Evolutionary conservation across 192 early-diverging fungal genomes (phyloP), one percentile per base, ranked within the genome.

Genomic region (Entomortierella lignicola): DNA sequence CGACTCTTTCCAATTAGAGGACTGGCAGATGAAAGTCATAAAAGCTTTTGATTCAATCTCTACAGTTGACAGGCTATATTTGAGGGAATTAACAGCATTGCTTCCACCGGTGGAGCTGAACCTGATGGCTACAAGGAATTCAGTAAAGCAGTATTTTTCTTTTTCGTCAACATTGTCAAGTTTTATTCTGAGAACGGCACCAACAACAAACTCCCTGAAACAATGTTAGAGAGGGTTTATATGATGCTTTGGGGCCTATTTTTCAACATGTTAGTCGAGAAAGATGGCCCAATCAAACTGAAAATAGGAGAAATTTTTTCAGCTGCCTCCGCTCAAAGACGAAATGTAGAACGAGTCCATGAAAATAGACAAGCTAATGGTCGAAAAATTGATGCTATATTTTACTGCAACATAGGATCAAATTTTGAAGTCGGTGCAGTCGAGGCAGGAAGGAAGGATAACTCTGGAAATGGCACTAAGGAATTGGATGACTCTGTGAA

Each of bases 251-350:
- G 23, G 17, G 18, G 50, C 50, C 4, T 21, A 21, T 21, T 52
- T 52, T 52, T 52, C 50, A 52, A 52, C 23, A 52, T 52, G 50
- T 52, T 52, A 52, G 50, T 52, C 17, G 50, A 52, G 11, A 52
- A n/a, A 52, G 50, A 52, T 52, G 50, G 50, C 17, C 23, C 50
- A 52, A 52, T 52, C 50, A 52, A 52, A 52, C 50, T 52, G 23
- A 52, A 52, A 52, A 18, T 52, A 52, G 50, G 50, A 52, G 50
- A 52, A n/a, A 52, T 52, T 25, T 25, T 25, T 52, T 52, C 50
- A 25, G 50, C n/a, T 52, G 50, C 50, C n/a, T 52, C 23, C 18
- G 20, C 50, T 52, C 50, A 52, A 52, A 52, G 50, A 52, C 6
- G 50, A 25, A 25, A 52, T 25, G 6, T 18, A 18, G 17, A 52